A percentile compares a stretch with the other conserved stretches of the same genome.
These are phyloP conservation scores for Penicillium sp. DNA, from an alignment of 2,329 filamentous ascomycete genomes.

Conservation along the genomic window DNA sequence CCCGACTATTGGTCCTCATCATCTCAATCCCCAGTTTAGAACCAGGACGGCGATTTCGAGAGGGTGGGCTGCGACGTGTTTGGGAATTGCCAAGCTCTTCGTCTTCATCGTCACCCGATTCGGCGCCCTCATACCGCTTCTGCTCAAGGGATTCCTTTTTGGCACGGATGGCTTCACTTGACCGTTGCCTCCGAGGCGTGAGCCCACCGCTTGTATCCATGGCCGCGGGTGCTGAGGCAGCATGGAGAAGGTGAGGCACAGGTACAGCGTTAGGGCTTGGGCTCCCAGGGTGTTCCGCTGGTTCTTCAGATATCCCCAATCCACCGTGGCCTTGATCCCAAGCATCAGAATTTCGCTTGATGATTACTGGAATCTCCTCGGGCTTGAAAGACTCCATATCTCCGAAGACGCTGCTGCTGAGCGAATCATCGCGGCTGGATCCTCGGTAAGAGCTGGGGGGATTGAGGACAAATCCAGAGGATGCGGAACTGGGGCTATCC, in stretches of 20 bases:
- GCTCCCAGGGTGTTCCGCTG: constrained; percentile 16
- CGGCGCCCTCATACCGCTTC: constrained; percentile 69
- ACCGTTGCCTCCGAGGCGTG: constrained; percentile 62
- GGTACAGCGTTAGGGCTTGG: constrained; percentile 34
- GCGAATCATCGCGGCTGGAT: constrained; percentile 83
- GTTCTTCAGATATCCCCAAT: constrained; percentile 71
- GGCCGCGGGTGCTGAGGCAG: constrained; percentile 64
- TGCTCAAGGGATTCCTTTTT: constrained; percentile 76
- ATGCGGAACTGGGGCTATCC: constrained; percentile 81
- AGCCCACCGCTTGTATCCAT: constrained; percentile 54
- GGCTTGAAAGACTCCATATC: constrained; percentile 76
- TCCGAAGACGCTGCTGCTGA: constrained; percentile 78
- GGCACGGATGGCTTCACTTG: constrained; percentile 69
- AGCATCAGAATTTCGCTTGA: constrained; percentile 73
- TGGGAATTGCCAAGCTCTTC: constrained; percentile 72
- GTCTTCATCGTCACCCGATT: constrained; percentile 93
- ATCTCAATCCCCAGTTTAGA: constrained; percentile 95
- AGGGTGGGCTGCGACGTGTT: constrained; percentile 52
- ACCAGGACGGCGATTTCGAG: constrained; percentile 62
- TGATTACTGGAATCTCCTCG: constrained; percentile 74
- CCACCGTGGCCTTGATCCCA: constrained; percentile 69
- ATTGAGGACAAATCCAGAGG: constrained; percentile 67
- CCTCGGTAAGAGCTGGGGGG: constrained; percentile 74
- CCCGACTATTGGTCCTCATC: constrained; percentile 95
- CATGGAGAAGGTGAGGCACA: constrained; percentile 57